These are phyloP conservation scores for Diaporthe vexans DNA, from an alignment of 2,329 filamentous ascomycete genomes.

Conservation along the genomic window DNA sequence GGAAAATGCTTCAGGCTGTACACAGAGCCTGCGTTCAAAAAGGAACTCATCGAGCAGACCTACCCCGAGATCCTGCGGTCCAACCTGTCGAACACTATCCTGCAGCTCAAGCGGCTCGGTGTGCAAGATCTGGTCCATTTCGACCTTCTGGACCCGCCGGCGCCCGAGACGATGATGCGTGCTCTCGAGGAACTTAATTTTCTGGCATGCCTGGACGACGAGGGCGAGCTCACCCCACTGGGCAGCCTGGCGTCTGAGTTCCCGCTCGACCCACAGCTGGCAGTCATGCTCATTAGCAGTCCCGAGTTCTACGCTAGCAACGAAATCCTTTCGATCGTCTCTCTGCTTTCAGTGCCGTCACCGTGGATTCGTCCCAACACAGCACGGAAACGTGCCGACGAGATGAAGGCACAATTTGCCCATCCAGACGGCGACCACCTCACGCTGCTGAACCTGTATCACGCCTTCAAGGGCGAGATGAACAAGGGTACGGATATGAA, in stretches of 20 bases:
- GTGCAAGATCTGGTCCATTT: conserved; percentile 97
- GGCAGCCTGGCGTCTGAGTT: conserved; percentile 94
- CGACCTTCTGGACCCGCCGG: conserved; percentile 97
- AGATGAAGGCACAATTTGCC: conserved; percentile 96
- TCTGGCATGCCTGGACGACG: conserved; percentile 94
- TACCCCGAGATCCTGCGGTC: conserved; percentile 96
- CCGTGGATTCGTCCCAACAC: conserved; percentile 90
- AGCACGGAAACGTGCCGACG: conserved; percentile 90
- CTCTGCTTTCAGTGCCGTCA: conserved; percentile 93
- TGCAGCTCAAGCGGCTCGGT: conserved; percentile 97
- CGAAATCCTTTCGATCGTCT: conserved; percentile 95
- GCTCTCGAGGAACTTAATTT: conserved; percentile 98
- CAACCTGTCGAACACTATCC: conserved; percentile 93
- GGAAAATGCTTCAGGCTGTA: conserved; percentile 99
- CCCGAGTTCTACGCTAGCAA: conserved; percentile 99
- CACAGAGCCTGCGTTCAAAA: conserved; percentile 95
- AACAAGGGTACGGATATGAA: conserved; percentile 78
- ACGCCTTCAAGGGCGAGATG: conserved; percentile 88
- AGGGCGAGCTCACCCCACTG: conserved; percentile 90
- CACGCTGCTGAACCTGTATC: conserved; percentile 96
- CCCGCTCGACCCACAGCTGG: conserved; percentile 91
- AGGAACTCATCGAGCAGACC: conserved; percentile 96
- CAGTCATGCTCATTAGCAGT: conserved; percentile 97
- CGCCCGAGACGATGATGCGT: conserved; percentile 98
- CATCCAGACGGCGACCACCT: conserved; percentile 96